phyloP scores from a whole-genome alignment of 495 filamentous ascomycete genomes.

The Astrocystis sublimbata region DNA sequence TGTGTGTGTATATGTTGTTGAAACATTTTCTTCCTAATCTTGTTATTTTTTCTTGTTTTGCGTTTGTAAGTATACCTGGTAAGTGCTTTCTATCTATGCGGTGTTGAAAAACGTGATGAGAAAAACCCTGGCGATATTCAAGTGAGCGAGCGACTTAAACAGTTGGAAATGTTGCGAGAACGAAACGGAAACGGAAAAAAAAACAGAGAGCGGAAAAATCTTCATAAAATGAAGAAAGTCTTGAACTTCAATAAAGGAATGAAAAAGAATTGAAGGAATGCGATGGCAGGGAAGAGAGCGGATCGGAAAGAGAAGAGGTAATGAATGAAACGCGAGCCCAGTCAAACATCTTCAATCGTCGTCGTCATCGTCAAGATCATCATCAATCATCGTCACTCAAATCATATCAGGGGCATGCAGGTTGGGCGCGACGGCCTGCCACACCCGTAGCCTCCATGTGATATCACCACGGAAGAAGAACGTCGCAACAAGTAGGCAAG shows the following conservation, averaged over 20 bases:
- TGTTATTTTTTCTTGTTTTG: not conserved
- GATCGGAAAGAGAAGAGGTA: not conserved
- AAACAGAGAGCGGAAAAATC: not conserved
- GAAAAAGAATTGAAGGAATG: not conserved
- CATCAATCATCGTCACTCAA: not conserved
- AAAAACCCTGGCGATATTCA: slow-evolving; percentile 3
- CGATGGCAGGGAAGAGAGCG: not conserved
- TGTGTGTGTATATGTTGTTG: slow-evolving; percentile 5
- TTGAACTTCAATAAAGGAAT: not conserved
- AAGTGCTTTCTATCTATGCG: no score
- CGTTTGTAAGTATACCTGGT: no score
- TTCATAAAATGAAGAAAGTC: not conserved
- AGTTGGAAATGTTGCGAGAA: slow-evolving; percentile 13
- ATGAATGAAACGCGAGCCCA: not conserved
- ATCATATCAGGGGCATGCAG: no score
- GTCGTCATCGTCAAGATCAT: slow-evolving; percentile 5
- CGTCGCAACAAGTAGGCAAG: slow-evolving; percentile 2
- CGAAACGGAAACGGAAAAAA: slow-evolving; percentile 6
- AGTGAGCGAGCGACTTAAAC: slow-evolving; percentile 15
- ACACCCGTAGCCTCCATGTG: not conserved
- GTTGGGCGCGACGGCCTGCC: not conserved
- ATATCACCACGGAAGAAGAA: not conserved
- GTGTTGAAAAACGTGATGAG: slow-evolving; percentile 16
- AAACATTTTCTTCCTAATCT: not conserved
- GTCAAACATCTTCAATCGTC: not conserved